Base-by-base conservation (phyloP, 352 stramenopile species). In the Globisporangium cylindrosporum region DNA sequence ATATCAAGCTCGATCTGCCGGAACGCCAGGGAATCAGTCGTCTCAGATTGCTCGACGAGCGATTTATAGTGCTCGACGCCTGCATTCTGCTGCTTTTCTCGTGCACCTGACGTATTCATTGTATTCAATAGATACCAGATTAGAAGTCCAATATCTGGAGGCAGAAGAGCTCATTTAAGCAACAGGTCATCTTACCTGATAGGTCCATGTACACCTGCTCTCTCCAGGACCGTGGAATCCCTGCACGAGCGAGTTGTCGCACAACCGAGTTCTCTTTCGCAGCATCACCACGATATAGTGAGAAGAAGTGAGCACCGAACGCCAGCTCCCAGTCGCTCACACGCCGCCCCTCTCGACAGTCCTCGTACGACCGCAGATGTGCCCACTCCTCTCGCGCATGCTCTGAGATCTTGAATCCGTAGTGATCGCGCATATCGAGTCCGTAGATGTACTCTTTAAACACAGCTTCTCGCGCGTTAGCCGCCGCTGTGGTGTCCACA, bases 1-100 rank as follows among this genome's bases (percentile, higher is more conserved):
- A 94, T 93, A 64, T 96, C 89, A 22, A 96, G 73, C 29, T 96
- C 87, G 67, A 96, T 96, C 64, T 96, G 89, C 1, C 84, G 79
- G 55, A 94, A 94, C 14, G 83, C 69, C 7, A 77, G 61, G 7
- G 81, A 84, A n/a, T 94, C 86, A 41, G 69, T 58, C 20, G 66
- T 63, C 25, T 81, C 72, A 0, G 77, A 72, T 70, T 86, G 69
- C 38, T 76, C 71, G 1, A 90, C 73, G 3, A 94, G 74, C 59
- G 67, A 59, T 1, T 57, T 25, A 58, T 93, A 94, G 62, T 91
- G 91, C 5, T 81, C 68, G 3, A 61, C 29, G 0, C 77, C 77
- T 34, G 72, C 84, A 15, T 80, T 78, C n/a, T 68, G 54, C 65
- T 90, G 71, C 70, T 90, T 93, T 56, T 88, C 78, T 15, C 72